Evolutionary conservation across 108 stramenopile genomes (phyloP), one percentile per base, ranked within the genome.

Genomic region (Nitzschia palea): DNA sequence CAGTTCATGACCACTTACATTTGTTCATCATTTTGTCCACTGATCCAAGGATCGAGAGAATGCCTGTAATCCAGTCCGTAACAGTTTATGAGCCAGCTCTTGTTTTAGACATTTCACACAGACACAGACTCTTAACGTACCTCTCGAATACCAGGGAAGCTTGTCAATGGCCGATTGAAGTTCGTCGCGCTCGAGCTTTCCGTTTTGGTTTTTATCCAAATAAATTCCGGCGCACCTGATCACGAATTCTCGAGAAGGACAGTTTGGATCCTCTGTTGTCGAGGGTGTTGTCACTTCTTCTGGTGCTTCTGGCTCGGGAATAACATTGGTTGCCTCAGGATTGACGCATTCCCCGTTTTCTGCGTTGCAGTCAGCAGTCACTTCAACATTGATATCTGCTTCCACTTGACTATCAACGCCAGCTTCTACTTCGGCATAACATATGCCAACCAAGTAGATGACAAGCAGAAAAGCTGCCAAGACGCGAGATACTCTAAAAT

Each of bases 201-300:
- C 79, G 65, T 94, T 90, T 44, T 84, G 45, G 74, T 94, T 86
- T 27, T 69, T 74, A 62, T 94, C 93, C 28, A 94, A 53, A 62
- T 90, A 75, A 40, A 76, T 76, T 8, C 75, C 85, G 25, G 89
- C 86, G 56, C 93, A 94, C 43, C 83, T 76, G 57, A 93, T 86
- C n/a, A 93, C 76, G 53, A 80, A 79, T 0, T 83, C 81, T 40
- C 91, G 78, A 42, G 85, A 86, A 4, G 89, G 89, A 63, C 89
- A 91, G 8, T 73, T 74, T 27, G 85, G 79, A 72, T 89, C 87
- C 53, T 71, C 78, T 5, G 65, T 18, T 20, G 63, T 18, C 2
- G 27, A 35, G 20, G 53, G 36, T 5, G 28, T 66, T 56, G 57
- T 63, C 30, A 55, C 68, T 0, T 47, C 68, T 4, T 53, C 61